Evolutionary conservation across 805 yeast genomes (phyloP).

Genomic region (Ogataea ganodermae): DNA sequence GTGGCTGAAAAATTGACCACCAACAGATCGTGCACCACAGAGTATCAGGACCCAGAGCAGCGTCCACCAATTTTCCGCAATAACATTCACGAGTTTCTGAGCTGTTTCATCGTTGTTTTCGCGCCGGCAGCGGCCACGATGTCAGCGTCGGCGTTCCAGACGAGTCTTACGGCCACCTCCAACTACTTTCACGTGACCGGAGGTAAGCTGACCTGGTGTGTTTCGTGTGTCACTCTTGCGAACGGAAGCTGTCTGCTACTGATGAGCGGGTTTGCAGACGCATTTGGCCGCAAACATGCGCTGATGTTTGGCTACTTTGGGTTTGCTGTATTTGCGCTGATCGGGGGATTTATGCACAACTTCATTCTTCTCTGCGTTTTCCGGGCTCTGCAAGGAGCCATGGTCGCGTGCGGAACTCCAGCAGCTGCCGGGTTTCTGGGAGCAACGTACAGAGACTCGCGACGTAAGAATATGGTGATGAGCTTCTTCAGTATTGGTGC

Average conservation of each 20-base stretch:
- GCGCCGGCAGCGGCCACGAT: constrained; percentile 46
- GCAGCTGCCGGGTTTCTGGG: constrained; percentile 51
- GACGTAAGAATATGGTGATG: constrained; percentile 44
- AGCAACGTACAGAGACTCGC: constrained; percentile 40
- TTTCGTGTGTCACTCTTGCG: constrained; percentile 42
- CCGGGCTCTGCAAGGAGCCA: constrained; percentile 47
- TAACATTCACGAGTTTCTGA: constrained; percentile 35
- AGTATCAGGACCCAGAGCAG: constrained; percentile 28
- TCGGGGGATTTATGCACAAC: constrained; percentile 40
- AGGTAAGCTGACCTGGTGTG: constrained; percentile 46
- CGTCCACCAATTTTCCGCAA: constrained; percentile 41
- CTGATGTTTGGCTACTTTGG: constrained; percentile 37
- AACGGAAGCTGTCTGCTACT: constrained; percentile 45
- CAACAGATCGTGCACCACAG: constrained; percentile 1
- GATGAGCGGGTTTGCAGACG: constrained; percentile 51
- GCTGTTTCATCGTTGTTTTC: constrained; percentile 37
- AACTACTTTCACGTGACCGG: constrained; percentile 40
- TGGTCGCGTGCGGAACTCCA: constrained; percentile 47
- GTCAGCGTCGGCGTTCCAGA: constrained; percentile 38
- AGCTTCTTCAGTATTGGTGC: constrained; percentile 49
- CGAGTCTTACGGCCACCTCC: constrained; percentile 39
- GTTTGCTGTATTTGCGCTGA: constrained; percentile 37
- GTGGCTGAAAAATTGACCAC: constrained; percentile 1
- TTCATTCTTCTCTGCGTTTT: constrained; percentile 42
- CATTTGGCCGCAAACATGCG: constrained; percentile 45